Percentiles rank a stretch among this genome's conserved stretches.
phyloP scores from a whole-genome alignment of 164 flowering plant species.

The Berberis thunbergii region DNA sequence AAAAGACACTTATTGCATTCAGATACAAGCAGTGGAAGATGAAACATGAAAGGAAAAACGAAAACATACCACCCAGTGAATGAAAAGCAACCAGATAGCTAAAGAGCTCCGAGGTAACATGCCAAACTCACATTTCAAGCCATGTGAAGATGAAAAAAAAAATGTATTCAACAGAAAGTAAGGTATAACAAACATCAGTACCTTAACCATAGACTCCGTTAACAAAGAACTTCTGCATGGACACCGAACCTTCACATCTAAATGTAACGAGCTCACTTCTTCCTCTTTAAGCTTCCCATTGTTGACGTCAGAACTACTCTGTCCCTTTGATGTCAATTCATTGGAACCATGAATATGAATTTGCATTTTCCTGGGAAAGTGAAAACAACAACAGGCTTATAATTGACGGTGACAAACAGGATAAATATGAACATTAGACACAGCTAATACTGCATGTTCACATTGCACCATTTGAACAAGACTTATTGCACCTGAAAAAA shows the following conservation, averaged over 20 bases:
- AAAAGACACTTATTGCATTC: too few relatives aligned
- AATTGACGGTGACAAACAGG: not conserved
- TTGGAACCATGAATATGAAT: conserved; percentile 46
- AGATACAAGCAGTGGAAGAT: too few relatives aligned
- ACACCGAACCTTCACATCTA: conserved; percentile 67
- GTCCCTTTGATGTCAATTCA: conserved; percentile 73
- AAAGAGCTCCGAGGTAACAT: not conserved
- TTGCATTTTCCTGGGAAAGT: conserved; percentile 67
- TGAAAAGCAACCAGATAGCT: too few relatives aligned
- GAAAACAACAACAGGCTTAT: not conserved
- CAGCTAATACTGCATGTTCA: not conserved
- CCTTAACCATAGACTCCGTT: conserved; percentile 76
- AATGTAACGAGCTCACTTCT: conserved; percentile 35
- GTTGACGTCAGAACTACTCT: conserved; percentile 37
- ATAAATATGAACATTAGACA: not conserved
- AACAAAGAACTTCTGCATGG: conserved; percentile 67
- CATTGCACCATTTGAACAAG: not conserved
- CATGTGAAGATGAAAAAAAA: too few relatives aligned
- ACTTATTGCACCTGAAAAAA: not conserved
- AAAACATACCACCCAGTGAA: too few relatives aligned
- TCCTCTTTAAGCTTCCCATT: conserved; percentile 55
- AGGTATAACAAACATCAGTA: conserved; percentile 8
- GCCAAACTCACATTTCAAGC: not conserved
- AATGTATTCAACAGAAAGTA: not conserved
- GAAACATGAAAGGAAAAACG: too few relatives aligned